Percentiles rank a stretch among this genome's conserved stretches.
Conservation (phyloP, 2,329 filamentous ascomycete genomes). For the Sphaceloma murrayae region DNA sequence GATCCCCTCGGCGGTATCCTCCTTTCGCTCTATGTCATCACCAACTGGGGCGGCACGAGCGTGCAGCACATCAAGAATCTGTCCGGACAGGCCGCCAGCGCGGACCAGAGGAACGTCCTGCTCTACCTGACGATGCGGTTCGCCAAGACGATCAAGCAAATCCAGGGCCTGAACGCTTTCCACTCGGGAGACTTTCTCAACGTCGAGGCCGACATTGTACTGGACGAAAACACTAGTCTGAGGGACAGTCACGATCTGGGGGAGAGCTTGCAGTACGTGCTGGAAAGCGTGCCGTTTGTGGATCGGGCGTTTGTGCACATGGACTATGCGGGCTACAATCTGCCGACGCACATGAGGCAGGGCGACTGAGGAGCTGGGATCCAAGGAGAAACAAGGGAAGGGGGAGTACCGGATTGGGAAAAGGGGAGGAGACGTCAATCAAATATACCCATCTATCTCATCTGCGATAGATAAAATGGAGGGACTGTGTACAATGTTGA, state of each 20-base stretch:
- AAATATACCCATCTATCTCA: too few species aligned
- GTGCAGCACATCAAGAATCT: conserved; percentile 70
- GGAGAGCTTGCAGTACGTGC: conserved; percentile 70
- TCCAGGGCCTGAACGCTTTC: conserved; percentile 76
- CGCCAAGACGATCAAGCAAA: conserved; percentile 74
- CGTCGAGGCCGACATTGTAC: conserved; percentile 73
- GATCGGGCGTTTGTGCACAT: conserved; percentile 46
- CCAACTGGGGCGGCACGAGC: conserved; percentile 67
- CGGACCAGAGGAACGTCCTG: conserved; percentile 74
- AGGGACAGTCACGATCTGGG: conserved; percentile 73
- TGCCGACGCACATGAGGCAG: conserved; percentile 44
- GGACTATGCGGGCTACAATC: conserved; percentile 42
- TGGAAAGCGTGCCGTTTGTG: conserved; percentile 74
- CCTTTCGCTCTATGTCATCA: conserved; percentile 68
- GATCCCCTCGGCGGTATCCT: conserved; percentile 69
- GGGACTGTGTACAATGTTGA: too few species aligned
- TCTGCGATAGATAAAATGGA: too few species aligned
- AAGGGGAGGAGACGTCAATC: too few species aligned
- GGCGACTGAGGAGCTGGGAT: conserved; percentile 29
- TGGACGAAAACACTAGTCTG: conserved; percentile 64
- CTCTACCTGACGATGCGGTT: conserved; percentile 92
- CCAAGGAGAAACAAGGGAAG: too few species aligned
- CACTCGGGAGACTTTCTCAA: conserved; percentile 79
- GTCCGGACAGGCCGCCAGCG: conserved; percentile 66
- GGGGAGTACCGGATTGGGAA: too few species aligned